Conservation (phyloP, 2,329 filamentous ascomycete species). For the Hypoxylon sp. region DNA sequence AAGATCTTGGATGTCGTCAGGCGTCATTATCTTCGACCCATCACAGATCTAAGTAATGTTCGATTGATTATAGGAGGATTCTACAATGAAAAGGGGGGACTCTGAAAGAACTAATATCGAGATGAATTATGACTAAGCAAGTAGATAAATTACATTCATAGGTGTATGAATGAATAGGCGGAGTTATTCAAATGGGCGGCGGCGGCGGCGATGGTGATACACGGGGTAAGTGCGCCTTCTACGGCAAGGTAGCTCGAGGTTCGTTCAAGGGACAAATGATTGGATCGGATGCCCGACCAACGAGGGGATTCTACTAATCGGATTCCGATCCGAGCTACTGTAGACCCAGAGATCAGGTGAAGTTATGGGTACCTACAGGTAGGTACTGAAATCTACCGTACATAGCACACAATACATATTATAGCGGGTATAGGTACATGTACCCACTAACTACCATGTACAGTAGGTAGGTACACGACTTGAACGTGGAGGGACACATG, state of each 20-base stretch:
- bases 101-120: background rate
- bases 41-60: slow-evolving; percentile 11
- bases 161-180: background rate
- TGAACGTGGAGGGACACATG: too few species aligned
- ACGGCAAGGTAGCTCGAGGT: slow-evolving; percentile 12
- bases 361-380: too few species aligned
- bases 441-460: too few species aligned
- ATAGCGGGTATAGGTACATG: too few species aligned
- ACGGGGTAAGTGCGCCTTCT: slow-evolving; percentile 8
- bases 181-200: background rate
- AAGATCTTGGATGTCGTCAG: slow-evolving; percentile 45
- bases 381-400: too few species aligned
- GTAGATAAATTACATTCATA: background rate
- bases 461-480: too few species aligned
- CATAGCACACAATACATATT: too few species aligned
- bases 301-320: slow-evolving; percentile 18
- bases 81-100: background rate
- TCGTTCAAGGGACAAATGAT: slow-evolving; percentile 12
- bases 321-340: slow-evolving; percentile 1
- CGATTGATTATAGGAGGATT: background rate
- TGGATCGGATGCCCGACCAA: slow-evolving; percentile 8
- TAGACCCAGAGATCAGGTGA: background rate
- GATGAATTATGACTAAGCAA: background rate
- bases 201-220: slow-evolving; percentile 4
- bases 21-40: slow-evolving; percentile 45